Conservation (phyloP, 352 stramenopile species). For the Globisporangium cylindrosporum region DNA sequence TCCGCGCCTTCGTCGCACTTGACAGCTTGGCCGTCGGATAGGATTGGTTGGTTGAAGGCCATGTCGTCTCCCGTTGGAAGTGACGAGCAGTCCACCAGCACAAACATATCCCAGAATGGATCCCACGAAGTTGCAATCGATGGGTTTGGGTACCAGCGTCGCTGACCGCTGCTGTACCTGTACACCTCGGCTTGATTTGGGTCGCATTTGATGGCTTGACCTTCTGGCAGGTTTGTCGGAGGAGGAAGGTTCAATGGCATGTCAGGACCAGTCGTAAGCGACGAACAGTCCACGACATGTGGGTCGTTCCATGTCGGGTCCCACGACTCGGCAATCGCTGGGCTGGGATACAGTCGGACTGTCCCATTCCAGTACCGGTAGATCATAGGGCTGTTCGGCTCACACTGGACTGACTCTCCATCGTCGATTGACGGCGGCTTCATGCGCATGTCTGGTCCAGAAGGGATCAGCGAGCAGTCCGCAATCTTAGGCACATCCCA, state of each 20-base stretch:
- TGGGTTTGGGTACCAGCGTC: conserved; percentile 23
- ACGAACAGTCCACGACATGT: conserved; percentile 20
- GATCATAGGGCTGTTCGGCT: not conserved
- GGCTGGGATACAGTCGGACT: conserved; percentile 16
- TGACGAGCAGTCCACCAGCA: conserved; percentile 23
- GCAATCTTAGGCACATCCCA: conserved; percentile 9
- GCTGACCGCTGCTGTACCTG: conserved; percentile 19
- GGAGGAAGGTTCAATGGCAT: conserved; percentile 23
- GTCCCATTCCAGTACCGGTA: conserved; percentile 15
- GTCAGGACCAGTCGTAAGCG: conserved; percentile 15
- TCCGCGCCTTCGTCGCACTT: conserved; percentile 1
- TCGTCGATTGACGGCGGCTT: conserved; percentile 15
- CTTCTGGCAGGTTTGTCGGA: conserved; percentile 17
- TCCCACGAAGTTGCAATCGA: conserved; percentile 33
- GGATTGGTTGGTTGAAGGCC: conserved; percentile 12
- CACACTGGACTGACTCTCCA: conserved; percentile 20
- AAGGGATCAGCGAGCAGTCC: conserved; percentile 18
- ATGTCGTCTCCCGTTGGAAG: conserved; percentile 24
- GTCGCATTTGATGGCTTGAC: conserved; percentile 29
- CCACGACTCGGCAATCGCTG: conserved; percentile 23
- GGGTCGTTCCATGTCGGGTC: conserved; percentile 15
- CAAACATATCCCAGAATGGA: conserved; percentile 6
- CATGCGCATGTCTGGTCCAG: conserved; percentile 17
- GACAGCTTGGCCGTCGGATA: conserved; percentile 12
- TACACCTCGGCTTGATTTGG: conserved; percentile 12